phyloP scores from a whole-genome alignment of 2,329 filamentous ascomycete genomes.

The Sporothrix inflata region DNA sequence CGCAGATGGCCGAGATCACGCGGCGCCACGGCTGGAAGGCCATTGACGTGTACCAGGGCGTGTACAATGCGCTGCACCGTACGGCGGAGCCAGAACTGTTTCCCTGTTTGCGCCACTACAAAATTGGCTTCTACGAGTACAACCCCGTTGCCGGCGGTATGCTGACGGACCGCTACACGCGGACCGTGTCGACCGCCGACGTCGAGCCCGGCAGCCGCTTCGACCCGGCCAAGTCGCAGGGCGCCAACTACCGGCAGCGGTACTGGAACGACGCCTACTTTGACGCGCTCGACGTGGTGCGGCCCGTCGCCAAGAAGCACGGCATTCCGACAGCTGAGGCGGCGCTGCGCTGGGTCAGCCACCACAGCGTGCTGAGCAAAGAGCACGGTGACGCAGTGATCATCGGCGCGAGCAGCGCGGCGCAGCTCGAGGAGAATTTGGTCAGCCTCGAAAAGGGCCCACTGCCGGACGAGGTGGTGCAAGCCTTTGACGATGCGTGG shows the following conservation, averaged over 20 bases:
- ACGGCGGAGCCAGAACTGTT: conserved; percentile 47
- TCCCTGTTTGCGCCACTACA: conserved; percentile 49
- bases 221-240: conserved; percentile 51
- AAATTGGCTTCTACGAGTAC: conserved; percentile 40
- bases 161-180: conserved; percentile 42
- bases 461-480: conserved; percentile 44
- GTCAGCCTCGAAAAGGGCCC: conserved; percentile 46
- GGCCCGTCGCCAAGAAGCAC: conserved; percentile 22
- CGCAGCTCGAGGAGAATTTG: conserved; percentile 44
- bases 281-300: conserved; percentile 32
- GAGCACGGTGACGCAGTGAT: conserved; percentile 44
- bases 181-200: conserved; percentile 6
- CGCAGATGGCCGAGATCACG: conserved; percentile 48
- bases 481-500: conserved; percentile 74
- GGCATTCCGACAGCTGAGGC: conserved; percentile 33
- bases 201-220: conserved; percentile 32
- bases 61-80: conserved; percentile 48
- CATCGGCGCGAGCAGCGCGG: conserved; percentile 42
- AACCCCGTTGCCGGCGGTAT: conserved; percentile 35
- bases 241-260: conserved; percentile 29
- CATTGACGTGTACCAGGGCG: conserved; percentile 51
- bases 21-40: conserved; percentile 46
- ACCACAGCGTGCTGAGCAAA: conserved; percentile 42
- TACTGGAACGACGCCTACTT: conserved; percentile 47
- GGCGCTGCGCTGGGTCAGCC: conserved; percentile 47